phyloP scores from a whole-genome alignment of 768 basidiomycete genomes.

The Xerocomellus intermedius region DNA sequence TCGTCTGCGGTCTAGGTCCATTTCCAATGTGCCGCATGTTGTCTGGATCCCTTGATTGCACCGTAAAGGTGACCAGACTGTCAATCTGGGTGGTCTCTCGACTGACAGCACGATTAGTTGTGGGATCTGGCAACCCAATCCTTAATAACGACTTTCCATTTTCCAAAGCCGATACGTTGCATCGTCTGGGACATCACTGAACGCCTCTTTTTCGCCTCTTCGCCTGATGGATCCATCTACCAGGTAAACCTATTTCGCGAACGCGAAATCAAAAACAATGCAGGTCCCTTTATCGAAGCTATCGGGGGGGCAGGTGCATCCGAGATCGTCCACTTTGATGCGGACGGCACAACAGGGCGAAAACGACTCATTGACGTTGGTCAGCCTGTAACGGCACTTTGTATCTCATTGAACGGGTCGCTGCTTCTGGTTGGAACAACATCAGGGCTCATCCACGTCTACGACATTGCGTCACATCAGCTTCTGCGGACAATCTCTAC shows the following conservation, averaged over 20 bases:
- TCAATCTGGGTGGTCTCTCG: conserved; percentile 11
- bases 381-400: conserved; percentile 67
- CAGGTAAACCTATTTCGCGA: conserved; percentile 78
- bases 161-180: conserved; percentile 70
- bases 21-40: conserved; percentile 78
- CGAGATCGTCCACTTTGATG: conserved; percentile 70
- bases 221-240: conserved; percentile 69
- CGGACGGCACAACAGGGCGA: conserved; percentile 43
- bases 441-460: conserved; percentile 70
- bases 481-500: conserved; percentile 76
- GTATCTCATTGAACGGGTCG: conserved; percentile 75
- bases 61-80: conserved; percentile 68
- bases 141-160: conserved; percentile 84
- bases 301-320: conserved; percentile 70
- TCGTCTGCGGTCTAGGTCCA: conserved; percentile 73
- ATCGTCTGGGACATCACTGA: conserved; percentile 83
- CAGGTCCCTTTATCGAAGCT: conserved; percentile 58
- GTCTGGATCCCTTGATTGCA: conserved; percentile 84
- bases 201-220: conserved; percentile 85
- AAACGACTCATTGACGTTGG: conserved; percentile 69
- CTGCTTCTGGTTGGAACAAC: conserved; percentile 81
- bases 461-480: conserved; percentile 90
- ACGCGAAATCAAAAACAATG: conserved; percentile 47
- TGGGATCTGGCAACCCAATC: conserved; percentile 78
- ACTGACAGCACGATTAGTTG: conserved; percentile 44